A percentile compares a stretch with the other conserved stretches of the same genome.
These are phyloP conservation scores for Saturnispora ahearnii DNA, from an alignment of 805 yeast genomes.

Conservation along the genomic window DNA sequence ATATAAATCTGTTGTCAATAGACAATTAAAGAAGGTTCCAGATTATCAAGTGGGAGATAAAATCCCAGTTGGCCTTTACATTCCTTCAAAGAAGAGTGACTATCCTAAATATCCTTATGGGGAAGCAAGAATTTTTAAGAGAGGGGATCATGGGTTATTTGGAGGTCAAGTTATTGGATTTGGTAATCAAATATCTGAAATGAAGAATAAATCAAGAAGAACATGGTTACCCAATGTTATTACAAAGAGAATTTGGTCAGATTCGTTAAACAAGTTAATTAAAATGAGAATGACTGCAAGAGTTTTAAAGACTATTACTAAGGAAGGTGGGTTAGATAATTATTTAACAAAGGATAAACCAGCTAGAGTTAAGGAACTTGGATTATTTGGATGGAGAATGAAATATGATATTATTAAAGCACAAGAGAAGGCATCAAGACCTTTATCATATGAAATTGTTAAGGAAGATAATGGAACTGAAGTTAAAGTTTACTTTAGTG, in stretches of 20 bases:
- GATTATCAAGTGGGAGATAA: constrained; percentile 46
- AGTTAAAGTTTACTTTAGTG: constrained; percentile 42
- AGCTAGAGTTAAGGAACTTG: constrained; percentile 86
- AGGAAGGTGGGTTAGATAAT: constrained; percentile 92
- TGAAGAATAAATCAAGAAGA: constrained; percentile 61
- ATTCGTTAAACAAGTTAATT: constrained; percentile 50
- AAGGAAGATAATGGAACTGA: constrained; percentile 24
- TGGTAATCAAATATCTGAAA: constrained; percentile 73
- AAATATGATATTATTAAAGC: constrained; percentile 62
- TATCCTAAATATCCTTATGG: constrained; percentile 73
- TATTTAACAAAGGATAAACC: constrained; percentile 80
- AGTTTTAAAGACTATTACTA: constrained; percentile 78
- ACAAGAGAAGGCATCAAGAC: constrained; percentile 30
- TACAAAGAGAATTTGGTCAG: constrained; percentile 75
- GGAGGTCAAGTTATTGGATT: constrained; percentile 79
- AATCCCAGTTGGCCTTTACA: constrained; percentile 31
- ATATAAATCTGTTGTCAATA: constrained; percentile 36
- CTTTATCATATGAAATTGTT: constrained; percentile 27
- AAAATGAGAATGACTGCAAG: constrained; percentile 61
- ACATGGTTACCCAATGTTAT: constrained; percentile 78
- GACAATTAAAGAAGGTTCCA: constrained; percentile 37
- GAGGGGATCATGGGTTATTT: constrained; percentile 78
- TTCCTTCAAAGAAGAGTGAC: constrained; percentile 36
- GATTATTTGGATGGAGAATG: constrained; percentile 86
- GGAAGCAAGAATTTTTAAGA: constrained; percentile 67